Percentiles rank a stretch among this genome's conserved stretches.
phyloP scores from a whole-genome alignment of 2,329 filamentous ascomycete genomes.

The Aureobasidium sp. region DNA sequence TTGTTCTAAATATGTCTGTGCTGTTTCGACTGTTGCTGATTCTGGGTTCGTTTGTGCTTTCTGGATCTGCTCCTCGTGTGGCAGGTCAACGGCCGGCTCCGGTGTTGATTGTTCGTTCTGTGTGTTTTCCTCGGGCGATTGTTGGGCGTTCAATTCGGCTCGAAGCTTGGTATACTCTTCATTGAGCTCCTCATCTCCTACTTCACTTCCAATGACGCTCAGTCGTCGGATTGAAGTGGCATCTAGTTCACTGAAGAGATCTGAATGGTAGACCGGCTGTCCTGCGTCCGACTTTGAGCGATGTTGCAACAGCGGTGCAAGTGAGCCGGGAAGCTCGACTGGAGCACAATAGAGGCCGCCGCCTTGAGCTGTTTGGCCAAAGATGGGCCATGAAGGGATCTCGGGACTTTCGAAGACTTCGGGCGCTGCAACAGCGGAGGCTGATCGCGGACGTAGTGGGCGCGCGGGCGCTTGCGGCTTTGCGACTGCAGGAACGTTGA shows the following conservation, averaged over 20 bases:
- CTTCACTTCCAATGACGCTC: conserved; percentile 1
- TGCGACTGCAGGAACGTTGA: conserved; percentile 3
- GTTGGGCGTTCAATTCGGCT: neutral
- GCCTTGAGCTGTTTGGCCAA: neutral
- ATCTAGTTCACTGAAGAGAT: conserved; percentile 14
- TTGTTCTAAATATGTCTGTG: neutral
- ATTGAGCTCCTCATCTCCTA: neutral
- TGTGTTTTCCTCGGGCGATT: neutral
- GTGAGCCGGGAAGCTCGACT: conserved; percentile 5
- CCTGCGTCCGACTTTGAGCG: conserved; percentile 6
- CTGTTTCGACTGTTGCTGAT: neutral
- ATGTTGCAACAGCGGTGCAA: conserved; percentile 1
- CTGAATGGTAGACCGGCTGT: neutral
- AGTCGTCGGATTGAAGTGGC: conserved; percentile 7
- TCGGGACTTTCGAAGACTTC: conserved; percentile 5
- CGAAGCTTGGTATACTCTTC: neutral
- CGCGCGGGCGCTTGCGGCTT: conserved; percentile 14
- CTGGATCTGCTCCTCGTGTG: neutral
- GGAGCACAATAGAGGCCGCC: conserved; percentile 9
- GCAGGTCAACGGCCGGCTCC: too few species aligned
- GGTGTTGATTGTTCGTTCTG: neutral
- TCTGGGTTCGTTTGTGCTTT: neutral
- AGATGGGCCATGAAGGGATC: conserved; percentile 1
- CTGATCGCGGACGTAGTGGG: conserved; percentile 6
- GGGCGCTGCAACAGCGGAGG: conserved; percentile 15